Evolutionary conservation across 164 flowering plant genomes (phyloP), one percentile per base, ranked within the genome.

Genomic region (Umbellularia californica): DNA sequence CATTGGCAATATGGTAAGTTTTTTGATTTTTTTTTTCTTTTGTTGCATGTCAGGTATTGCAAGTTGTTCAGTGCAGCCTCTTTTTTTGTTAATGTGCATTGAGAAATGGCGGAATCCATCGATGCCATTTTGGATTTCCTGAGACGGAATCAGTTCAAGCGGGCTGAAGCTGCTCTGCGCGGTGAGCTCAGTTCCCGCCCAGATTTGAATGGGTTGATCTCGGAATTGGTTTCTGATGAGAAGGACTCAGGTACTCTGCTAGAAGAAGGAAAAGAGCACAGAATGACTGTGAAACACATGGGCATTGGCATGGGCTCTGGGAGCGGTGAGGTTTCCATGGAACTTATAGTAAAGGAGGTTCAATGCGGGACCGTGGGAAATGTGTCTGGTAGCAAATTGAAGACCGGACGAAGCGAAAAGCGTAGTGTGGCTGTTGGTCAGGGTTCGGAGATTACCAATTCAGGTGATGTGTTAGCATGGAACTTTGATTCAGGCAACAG

Each of bases 81-180:
- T 66, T 14, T 23, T 47, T 17, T 65, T 75, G 52, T 27, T 58
- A 30, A 65, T 52, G 50, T 52, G 35, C 22, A 33, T 62, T 68
- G 50, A 72, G 10, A 81, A 77, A 91, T 92, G 95, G 88, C 83
- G 12, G 90, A 90, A 1, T 69, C 86, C 6, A 83, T 92, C 41
- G 93, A 91, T 74, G 83, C 82, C 60, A 88, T 94, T 70, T 77
- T 94, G 78, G 95, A 91, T 28, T 94, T 88, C 80, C 71, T 94
- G 81, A 68, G 85, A 68, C 81, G 83, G 65, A 91, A 94, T 78
- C 81, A 77, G 33, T 94, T 92, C 74, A 79, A 88, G 1, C 80
- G 85, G 73, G 95, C 97, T 1, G 98, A 94, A 84, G 92, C 94
- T 72, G 98, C 98, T 65, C 79, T 94, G 77, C 90, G 88, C 6